Evolutionary conservation across 2,329 filamentous ascomycete species (phyloP), one percentile per base, ranked within the genome.

Genomic region (Dryadomyces quercivorus): DNA sequence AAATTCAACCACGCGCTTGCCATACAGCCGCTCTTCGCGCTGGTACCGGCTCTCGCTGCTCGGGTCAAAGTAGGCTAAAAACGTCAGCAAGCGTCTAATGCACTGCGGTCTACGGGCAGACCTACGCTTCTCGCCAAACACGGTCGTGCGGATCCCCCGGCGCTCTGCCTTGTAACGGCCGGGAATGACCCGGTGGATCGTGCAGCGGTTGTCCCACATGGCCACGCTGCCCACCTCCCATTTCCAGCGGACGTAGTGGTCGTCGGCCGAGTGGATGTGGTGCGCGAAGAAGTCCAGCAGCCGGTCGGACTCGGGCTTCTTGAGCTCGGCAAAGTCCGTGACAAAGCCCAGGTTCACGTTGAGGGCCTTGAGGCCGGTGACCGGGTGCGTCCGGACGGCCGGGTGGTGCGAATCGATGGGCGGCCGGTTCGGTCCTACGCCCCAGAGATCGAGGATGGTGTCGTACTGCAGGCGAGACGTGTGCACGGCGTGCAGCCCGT

Each of bases 121-220:
- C 66, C 63, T 61, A 72, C 69, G 70, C 56, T 72, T 72, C 59
- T 73, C 71, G 7, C 70, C 70, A 61, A 73, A 72, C 0, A 72
- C 69, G 1, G 70, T 72, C 1, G 70, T 72, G 20, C 69, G 61
- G 48, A 72, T 71, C 1, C 71, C 70, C 18, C 63, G 62, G 21
- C 69, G 61, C 0, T 64, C 62, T 12, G 60, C 65, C 18, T 69
- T 64, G 43, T 72, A 74, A 5, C 61, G 65, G 0, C 71, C 70
- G 0, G 71, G 70, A 36, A 72, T 73, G 12, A 73, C 70, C 5
- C 70, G 67, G 53, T 72, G 70, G 13, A 69, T 43, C 2, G 67
- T 66, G 59, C 66, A 66, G 64, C 70, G 61, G 57, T 77, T 76
- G 54, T 77, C 75, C 74, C 74, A 77, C 63, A 77, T 72, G 1